phyloP scores from a whole-genome alignment of 495 filamentous ascomycete genomes.

The Umbilicaria muhlenbergii region DNA sequence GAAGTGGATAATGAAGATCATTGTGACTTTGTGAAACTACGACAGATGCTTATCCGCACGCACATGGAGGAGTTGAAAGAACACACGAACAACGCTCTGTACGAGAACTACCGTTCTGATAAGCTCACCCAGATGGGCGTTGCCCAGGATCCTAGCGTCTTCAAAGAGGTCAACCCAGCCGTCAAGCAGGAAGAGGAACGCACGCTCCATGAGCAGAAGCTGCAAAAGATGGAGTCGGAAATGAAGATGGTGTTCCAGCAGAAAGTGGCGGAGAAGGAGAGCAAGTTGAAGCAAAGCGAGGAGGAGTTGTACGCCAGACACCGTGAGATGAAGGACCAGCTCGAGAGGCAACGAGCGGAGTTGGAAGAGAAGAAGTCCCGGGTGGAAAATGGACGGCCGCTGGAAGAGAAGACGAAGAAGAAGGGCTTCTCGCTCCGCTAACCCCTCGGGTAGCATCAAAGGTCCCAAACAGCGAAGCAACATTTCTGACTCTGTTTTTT shows the following conservation, averaged over 20 bases:
- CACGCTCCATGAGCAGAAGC: conserved; percentile 94
- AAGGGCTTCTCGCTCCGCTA: conserved; percentile 99
- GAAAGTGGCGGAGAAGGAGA: conserved; percentile 98
- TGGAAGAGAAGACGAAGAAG: conserved; percentile 90
- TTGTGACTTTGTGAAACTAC: conserved; percentile 98
- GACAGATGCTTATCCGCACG: conserved; percentile 98
- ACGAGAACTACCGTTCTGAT: conserved; percentile 99
- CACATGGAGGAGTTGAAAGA: conserved; percentile 99
- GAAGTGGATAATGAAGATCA: conserved; percentile 99
- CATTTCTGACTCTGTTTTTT: neutral
- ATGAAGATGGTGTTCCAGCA: conserved; percentile 99
- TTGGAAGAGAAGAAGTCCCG: conserved; percentile 94
- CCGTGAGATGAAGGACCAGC: conserved; percentile 98
- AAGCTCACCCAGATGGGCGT: conserved; percentile 98
- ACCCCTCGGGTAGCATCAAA: conserved; percentile 2
- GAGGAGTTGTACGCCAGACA: conserved; percentile 96
- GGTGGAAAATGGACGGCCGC: conserved; percentile 80
- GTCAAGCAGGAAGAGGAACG: conserved; percentile 99
- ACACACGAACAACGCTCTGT: conserved; percentile 96
- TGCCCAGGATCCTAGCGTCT: conserved; percentile 92
- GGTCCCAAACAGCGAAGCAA: neutral
- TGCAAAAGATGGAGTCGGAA: conserved; percentile 98
- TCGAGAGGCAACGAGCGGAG: conserved; percentile 83
- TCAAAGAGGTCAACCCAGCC: conserved; percentile 99
- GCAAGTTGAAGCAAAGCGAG: conserved; percentile 97